Conservation (phyloP, 345 rosid species). For the Euclidium syriacum region DNA sequence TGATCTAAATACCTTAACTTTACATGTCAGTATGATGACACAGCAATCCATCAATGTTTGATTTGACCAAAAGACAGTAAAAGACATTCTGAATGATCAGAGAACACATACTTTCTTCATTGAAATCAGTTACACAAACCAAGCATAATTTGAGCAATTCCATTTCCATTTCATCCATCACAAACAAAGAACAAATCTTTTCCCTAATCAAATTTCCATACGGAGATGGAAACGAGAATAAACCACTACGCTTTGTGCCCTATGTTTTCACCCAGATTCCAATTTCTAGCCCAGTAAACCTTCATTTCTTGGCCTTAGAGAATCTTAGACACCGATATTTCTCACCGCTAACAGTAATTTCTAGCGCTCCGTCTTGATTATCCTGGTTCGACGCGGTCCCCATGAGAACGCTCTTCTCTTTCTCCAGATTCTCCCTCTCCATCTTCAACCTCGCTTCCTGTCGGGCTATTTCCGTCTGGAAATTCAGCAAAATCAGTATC, state of each 20-base stretch:
- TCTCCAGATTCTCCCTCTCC: constrained; percentile 95
- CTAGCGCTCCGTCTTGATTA: constrained; percentile 95
- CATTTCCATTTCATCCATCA: constrained; percentile 10
- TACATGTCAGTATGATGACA: background rate
- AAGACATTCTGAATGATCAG: too few species aligned
- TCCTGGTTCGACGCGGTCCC: constrained; percentile 95
- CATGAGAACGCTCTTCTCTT: constrained; percentile 97
- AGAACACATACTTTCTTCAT: constrained; percentile 12
- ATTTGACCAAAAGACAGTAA: too few species aligned
- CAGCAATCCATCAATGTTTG: background rate
- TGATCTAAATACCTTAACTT: background rate
- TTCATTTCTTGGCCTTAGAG: constrained; percentile 89
- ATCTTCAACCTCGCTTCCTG: constrained; percentile 93
- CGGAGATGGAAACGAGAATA: background rate
- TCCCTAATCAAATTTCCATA: background rate
- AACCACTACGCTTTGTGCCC: background rate
- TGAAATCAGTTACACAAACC: constrained; percentile 6
- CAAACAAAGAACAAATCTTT: constrained; percentile 3
- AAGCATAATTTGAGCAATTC: background rate
- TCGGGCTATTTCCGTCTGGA: constrained; percentile 82
- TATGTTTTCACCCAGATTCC: background rate
- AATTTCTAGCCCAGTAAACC: background rate
- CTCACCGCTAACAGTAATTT: constrained; percentile 95
- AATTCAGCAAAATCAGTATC: background rate
- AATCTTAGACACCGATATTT: constrained; percentile 89